Evolutionary conservation across 2,329 filamentous ascomycete species (phyloP), one percentile per base, ranked within the genome.

Genomic region (Pseudogymnoascus sp.): DNA sequence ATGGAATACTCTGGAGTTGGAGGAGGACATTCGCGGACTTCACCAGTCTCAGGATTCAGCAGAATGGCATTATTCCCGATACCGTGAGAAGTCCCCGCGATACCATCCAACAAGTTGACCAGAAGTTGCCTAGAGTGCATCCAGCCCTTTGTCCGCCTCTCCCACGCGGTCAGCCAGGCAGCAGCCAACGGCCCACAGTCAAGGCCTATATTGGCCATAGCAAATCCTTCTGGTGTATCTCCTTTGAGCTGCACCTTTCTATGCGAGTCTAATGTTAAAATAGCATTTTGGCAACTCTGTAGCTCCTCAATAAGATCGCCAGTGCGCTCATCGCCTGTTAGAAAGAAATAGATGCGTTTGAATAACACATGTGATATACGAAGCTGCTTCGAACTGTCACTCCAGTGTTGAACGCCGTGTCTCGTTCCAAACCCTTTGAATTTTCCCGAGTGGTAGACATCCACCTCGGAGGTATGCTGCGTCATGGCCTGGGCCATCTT

Each of bases 321-420:
- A 0, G 79, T 77, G 1, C 83, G 78, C 72, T 86, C 50, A 19
- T 56, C 50, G 50, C 50, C 50, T 13, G 50, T 56, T 11, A 56
- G 50, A 73, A 79, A 87, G 26, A 56, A 56, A 7, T 33, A 56
- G 2, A 56, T 56, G 9, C 50, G 50, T 56, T 56, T 56, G 67
- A 85, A 87, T 38, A 82, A 79, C 0, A 82, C 79, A 15, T 82
- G 79, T 0, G 84, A 83, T 19, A 88, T 84, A 19, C 85, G 82
- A 0, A 80, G 81, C 71, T 88, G 85, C 69, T 88, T 87, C 0
- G 81, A 79, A 62, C 82, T 85, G 67, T 88, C 85, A 15, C 78
- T 72, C 74, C 78, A 88, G 67, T 88, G 85, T 70, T 86, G 83
- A 0, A 88, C 81, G 1, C 84, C 84, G 64, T 88, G 85, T 4